phyloP scores from a whole-genome alignment of 2,329 filamentous ascomycete genomes.

The Fusarium anguioides region DNA sequence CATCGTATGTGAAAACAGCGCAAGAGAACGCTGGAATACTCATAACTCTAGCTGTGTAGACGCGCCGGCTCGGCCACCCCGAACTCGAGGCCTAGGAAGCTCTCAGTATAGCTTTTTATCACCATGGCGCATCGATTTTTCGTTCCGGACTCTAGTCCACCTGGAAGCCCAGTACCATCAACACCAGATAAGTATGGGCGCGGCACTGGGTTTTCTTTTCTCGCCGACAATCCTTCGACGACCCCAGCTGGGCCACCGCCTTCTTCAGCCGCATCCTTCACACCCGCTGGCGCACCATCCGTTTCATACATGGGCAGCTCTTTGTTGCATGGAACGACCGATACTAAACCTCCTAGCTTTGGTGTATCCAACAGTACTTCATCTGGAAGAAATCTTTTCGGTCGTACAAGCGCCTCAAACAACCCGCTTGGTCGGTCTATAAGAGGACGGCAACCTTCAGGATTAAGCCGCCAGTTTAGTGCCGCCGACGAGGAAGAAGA shows the following conservation, averaged over 20 bases:
- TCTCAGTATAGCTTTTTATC: slow-evolving; percentile 29
- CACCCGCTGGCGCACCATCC: slow-evolving; percentile 66
- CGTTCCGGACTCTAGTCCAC: slow-evolving; percentile 58
- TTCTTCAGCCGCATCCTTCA: slow-evolving; percentile 65
- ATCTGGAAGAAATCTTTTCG: slow-evolving; percentile 53
- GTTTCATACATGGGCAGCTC: slow-evolving; percentile 67
- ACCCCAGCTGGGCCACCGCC: slow-evolving; percentile 65
- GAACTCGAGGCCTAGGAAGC: slow-evolving; percentile 29
- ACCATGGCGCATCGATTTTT: slow-evolving; percentile 57
- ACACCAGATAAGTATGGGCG: slow-evolving; percentile 59
- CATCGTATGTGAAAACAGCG: slow-evolving; percentile 26
- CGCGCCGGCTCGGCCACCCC: slow-evolving; percentile 20
- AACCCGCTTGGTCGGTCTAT: slow-evolving; percentile 62
- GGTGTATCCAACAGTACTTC: slow-evolving; percentile 44
- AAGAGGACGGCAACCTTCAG: slow-evolving; percentile 59
- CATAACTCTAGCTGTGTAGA: slow-evolving; percentile 1
- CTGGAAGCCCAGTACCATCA: slow-evolving; percentile 57
- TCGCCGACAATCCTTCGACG: slow-evolving; percentile 61
- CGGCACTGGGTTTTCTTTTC: slow-evolving; percentile 52
- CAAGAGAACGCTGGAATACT: slow-evolving; percentile 8
- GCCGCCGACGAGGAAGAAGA: slow-evolving; percentile 48
- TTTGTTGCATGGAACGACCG: slow-evolving; percentile 57
- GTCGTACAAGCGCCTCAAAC: slow-evolving; percentile 51
- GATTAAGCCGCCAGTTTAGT: slow-evolving; percentile 59
- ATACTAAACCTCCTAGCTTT: slow-evolving; percentile 55